Conservation (phyloP, 331 rosid species). For the Rosa hybrid region DNA sequence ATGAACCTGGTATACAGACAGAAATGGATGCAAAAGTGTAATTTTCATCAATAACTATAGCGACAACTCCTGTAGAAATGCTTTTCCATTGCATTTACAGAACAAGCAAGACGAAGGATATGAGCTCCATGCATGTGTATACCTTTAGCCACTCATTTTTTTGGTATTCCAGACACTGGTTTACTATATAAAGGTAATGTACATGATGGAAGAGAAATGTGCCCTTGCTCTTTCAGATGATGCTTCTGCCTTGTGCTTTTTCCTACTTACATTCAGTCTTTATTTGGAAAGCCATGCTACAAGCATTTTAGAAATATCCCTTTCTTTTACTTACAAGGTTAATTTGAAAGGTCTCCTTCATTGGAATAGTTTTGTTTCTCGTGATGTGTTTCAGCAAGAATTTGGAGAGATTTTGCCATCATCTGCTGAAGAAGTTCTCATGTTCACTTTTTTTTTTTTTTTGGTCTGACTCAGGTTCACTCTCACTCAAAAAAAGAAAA, state of each 20-base stretch:
- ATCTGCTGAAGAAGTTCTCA: conserved; percentile 56
- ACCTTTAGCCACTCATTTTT: conserved; percentile 60
- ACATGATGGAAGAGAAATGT: background rate
- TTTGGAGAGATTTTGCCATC: conserved; percentile 59
- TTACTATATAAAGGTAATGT: conserved; percentile 29
- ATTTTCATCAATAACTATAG: conserved; percentile 55
- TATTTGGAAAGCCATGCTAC: conserved; percentile 38
- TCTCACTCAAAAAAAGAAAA: no score
- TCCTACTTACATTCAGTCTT: conserved; percentile 49
- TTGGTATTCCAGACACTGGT: conserved; percentile 42
- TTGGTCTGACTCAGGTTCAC: no score
- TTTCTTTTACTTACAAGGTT: conserved; percentile 53
- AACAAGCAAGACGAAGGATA: conserved; percentile 52
- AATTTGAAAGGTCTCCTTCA: conserved; percentile 59
- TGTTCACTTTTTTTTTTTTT: conserved; percentile 42
- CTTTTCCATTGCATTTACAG: conserved; percentile 52
- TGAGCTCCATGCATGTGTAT: conserved; percentile 68
- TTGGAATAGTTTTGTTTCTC: conserved; percentile 69
- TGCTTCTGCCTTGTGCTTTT: conserved; percentile 72
- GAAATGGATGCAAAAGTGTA: conserved; percentile 44
- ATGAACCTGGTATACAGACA: conserved; percentile 47
- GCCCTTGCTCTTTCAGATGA: conserved; percentile 53
- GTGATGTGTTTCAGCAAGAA: conserved; percentile 67
- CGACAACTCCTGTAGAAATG: conserved; percentile 53
- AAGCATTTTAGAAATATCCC: conserved; percentile 38